Evolutionary conservation across 2,329 filamentous ascomycete species (phyloP).

Genomic region (Beauveria asiatica): DNA sequence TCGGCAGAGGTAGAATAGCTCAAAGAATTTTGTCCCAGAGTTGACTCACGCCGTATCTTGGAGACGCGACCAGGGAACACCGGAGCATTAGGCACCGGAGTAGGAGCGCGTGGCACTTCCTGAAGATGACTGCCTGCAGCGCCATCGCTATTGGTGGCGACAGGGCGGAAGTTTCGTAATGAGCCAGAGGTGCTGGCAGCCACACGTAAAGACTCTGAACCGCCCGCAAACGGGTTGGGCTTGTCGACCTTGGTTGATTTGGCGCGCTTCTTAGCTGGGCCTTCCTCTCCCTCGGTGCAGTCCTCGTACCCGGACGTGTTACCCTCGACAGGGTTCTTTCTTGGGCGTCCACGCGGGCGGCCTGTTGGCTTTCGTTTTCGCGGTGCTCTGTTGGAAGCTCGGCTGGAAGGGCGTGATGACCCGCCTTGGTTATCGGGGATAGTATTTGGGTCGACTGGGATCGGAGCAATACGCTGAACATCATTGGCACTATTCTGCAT

Average conservation of each 20-base stretch:
- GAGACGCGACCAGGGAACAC: slow-evolving; percentile 25
- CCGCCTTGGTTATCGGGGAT: slow-evolving; percentile 15
- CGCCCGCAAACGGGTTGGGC: slow-evolving; percentile 62
- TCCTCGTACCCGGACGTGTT: slow-evolving; percentile 70
- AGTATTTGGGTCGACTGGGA: slow-evolving; percentile 20
- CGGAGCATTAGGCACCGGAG: slow-evolving; percentile 55
- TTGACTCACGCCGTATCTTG: slow-evolving; percentile 52
- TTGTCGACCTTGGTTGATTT: slow-evolving; percentile 67
- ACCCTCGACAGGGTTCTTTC: slow-evolving; percentile 48
- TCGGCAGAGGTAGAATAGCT: slow-evolving; percentile 37
- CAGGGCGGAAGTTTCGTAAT: slow-evolving; percentile 73
- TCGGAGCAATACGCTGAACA: slow-evolving; percentile 27
- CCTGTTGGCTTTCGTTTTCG: slow-evolving; percentile 40
- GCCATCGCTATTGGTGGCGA: slow-evolving; percentile 42
- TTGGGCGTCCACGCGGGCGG: slow-evolving; percentile 46
- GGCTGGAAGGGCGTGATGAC: slow-evolving; percentile 51
- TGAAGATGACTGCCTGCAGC: slow-evolving; percentile 49
- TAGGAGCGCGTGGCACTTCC: slow-evolving; percentile 67
- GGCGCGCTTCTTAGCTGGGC: slow-evolving; percentile 58
- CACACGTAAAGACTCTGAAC: slow-evolving; percentile 75
- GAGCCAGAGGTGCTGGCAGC: slow-evolving; percentile 85
- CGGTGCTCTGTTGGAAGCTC: slow-evolving; percentile 41
- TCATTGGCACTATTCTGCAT: slow-evolving; percentile 19
- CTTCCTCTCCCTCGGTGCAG: slow-evolving; percentile 51
- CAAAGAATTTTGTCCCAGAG: slow-evolving; percentile 42